Conservation (phyloP, 2,329 filamentous ascomycete species). For the Aspergillus aculeatus region DNA sequence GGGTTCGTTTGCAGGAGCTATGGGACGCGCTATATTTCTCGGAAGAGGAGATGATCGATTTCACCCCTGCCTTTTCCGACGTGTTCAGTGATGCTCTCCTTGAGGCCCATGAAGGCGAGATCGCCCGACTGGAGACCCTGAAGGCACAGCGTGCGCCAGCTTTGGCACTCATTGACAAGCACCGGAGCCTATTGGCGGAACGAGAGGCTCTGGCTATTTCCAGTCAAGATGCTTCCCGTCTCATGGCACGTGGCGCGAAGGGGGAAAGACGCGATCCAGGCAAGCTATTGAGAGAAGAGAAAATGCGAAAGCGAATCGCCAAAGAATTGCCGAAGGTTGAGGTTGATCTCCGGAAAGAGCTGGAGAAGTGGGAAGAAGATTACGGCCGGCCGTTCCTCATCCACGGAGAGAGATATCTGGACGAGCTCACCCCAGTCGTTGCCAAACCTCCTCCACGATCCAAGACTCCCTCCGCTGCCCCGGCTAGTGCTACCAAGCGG, state of each 20-base stretch:
- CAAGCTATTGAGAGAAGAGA: slow-evolving; percentile 90
- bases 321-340: slow-evolving; percentile 95
- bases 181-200: slow-evolving; percentile 79
- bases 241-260: slow-evolving; percentile 88
- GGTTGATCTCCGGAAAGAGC: slow-evolving; percentile 73
- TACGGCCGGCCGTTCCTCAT: slow-evolving; percentile 92
- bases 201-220: slow-evolving; percentile 84
- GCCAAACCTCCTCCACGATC: slow-evolving; percentile 64
- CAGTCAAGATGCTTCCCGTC: slow-evolving; percentile 88
- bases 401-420: slow-evolving; percentile 86
- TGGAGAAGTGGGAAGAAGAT: slow-evolving; percentile 89
- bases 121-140: slow-evolving; percentile 74
- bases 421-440: slow-evolving; percentile 67
- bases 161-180: slow-evolving; percentile 76
- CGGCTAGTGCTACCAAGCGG: slow-evolving; percentile 24
- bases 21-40: slow-evolving; percentile 95
- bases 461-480: slow-evolving; percentile 43
- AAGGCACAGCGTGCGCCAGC: slow-evolving; percentile 85
- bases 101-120: slow-evolving; percentile 91
- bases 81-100: slow-evolving; percentile 95
- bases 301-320: slow-evolving; percentile 95
- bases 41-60: slow-evolving; percentile 98
- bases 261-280: slow-evolving; percentile 93
- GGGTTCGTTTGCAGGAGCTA: slow-evolving; percentile 85
- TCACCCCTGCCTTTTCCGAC: slow-evolving; percentile 94